Conservation (phyloP, 305 asterid genomes). For the Solanum aculeatissimum region DNA sequence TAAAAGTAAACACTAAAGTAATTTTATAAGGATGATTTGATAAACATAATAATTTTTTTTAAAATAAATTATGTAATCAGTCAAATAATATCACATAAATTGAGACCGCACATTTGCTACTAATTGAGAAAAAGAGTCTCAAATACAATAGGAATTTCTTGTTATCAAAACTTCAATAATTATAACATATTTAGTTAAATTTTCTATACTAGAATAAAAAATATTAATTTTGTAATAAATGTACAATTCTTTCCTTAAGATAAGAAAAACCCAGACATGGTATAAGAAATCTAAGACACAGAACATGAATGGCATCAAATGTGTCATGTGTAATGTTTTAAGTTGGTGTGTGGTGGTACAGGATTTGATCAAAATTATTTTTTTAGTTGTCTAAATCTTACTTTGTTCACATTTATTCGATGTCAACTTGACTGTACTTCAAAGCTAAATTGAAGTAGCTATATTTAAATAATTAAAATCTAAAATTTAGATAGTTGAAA, state of each 20-base stretch:
- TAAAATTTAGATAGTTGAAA: no score
- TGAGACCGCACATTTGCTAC: not conserved
- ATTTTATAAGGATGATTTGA: no score
- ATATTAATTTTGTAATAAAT: not conserved
- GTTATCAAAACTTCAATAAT: not conserved
- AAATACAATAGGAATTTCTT: not conserved
- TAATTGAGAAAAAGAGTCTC: not conserved
- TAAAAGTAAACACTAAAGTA: no score
- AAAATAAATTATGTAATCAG: no score
- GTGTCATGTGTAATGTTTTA: not conserved
- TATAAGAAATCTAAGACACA: not conserved
- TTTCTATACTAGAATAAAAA: not conserved
- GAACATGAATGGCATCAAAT: not conserved
- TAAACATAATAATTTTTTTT: no score
- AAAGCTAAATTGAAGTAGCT: no score
- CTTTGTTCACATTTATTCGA: no score
- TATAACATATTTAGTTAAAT: not conserved
- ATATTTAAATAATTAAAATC: no score
- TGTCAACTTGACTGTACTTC: no score
- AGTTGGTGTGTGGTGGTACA: not conserved
- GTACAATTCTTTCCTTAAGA: not conserved
- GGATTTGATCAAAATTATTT: no score
- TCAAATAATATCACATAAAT: no score
- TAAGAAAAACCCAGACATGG: not conserved
- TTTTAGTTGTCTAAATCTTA: no score